phyloP scores from a whole-genome alignment of 2,329 filamentous ascomycete species.

The Pseudogymnoascus pannorum region DNA sequence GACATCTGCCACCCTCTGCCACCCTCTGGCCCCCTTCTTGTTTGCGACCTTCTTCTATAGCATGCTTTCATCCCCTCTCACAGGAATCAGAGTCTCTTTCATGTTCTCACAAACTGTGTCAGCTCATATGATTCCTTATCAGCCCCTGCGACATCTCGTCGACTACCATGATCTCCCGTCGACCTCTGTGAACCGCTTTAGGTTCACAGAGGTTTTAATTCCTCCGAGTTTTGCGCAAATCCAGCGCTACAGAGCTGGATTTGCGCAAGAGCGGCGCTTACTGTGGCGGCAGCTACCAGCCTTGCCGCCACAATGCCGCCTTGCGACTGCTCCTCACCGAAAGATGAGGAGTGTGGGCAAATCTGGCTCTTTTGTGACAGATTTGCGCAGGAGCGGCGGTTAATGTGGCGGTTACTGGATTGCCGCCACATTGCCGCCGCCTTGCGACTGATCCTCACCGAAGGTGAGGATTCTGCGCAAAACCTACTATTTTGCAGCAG shows the following conservation, averaged over 20 bases:
- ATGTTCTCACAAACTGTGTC: too few relatives aligned
- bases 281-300: neutral
- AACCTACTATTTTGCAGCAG: too few relatives aligned
- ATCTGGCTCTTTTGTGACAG: neutral
- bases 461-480: too few relatives aligned
- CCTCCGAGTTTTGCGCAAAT: neutral
- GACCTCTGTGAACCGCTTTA: neutral
- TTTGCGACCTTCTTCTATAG: too few relatives aligned
- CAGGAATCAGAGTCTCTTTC: too few relatives aligned
- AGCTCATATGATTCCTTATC: too few relatives aligned
- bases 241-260: neutral
- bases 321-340: neutral
- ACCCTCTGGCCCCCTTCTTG: neutral
- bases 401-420: too few relatives aligned
- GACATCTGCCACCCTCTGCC: neutral
- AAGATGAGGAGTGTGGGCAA: neutral
- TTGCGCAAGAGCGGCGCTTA: neutral
- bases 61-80: too few relatives aligned
- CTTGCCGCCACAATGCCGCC: neutral
- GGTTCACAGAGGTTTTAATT: neutral
- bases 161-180: neutral
- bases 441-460: too few relatives aligned
- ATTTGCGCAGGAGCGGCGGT: neutral
- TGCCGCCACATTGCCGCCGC: too few relatives aligned
- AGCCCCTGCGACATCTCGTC: neutral